These are phyloP conservation scores for Fusarium clavum DNA, from an alignment of 2,329 filamentous ascomycete species.

Conservation along the genomic window DNA sequence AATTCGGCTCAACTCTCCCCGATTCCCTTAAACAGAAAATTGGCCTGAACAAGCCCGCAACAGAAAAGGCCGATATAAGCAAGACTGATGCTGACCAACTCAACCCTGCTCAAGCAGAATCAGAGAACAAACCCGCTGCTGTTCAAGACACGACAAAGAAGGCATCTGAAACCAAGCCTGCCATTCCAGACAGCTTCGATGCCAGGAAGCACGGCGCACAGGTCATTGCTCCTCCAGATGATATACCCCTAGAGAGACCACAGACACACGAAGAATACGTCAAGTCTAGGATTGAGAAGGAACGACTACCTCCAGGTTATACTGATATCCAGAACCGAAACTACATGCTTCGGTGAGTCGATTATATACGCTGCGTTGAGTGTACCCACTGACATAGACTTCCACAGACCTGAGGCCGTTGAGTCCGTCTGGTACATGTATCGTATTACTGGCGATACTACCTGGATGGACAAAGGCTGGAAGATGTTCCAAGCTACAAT, in stretches of 20 bases:
- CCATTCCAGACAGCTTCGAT: conserved; percentile 26
- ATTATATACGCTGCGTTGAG: conserved; percentile 25
- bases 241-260: conserved; percentile 50
- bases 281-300: conserved; percentile 55
- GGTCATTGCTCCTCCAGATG: conserved; percentile 3
- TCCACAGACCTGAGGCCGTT: conserved; percentile 79
- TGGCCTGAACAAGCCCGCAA: conserved; percentile 27
- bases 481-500: conserved; percentile 82
- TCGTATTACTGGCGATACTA: conserved; percentile 82
- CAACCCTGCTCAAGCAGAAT: conserved; percentile 1
- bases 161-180: conserved; percentile 4
- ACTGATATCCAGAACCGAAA: conserved; percentile 56
- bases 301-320: conserved; percentile 64
- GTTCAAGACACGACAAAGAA: conserved; percentile 14
- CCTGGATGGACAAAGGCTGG: conserved; percentile 87
- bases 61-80: conserved; percentile 2
- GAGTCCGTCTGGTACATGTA: conserved; percentile 92
- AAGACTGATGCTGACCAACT: conserved; percentile 4
- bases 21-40: conserved; percentile 51
- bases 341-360: conserved; percentile 72
- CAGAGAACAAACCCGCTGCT: conserved; percentile 21
- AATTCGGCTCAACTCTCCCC: conserved; percentile 48
- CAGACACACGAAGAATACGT: conserved; percentile 67
- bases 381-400: conserved; percentile 17
- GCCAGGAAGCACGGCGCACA: conserved; percentile 20